phyloP scores from a whole-genome alignment of 768 basidiomycete genomes.

The Boletus huronensis region DNA sequence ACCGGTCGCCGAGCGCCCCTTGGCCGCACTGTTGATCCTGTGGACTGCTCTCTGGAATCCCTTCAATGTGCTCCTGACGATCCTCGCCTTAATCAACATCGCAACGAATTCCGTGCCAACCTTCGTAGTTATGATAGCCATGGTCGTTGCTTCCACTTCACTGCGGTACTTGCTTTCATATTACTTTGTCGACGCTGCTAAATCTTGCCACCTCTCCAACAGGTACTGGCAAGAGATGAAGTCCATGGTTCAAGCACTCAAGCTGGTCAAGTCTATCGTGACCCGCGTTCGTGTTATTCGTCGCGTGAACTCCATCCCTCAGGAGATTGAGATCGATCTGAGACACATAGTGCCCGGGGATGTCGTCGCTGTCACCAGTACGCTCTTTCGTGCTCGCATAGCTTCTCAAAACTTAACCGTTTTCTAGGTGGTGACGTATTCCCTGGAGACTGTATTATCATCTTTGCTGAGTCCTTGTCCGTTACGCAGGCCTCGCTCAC shows the following conservation, averaged over 20 bases:
- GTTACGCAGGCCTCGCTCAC: constrained; percentile 37
- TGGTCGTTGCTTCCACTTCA: constrained; percentile 35
- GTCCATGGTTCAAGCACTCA: constrained; percentile 34
- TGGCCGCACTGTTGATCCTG: constrained; percentile 27
- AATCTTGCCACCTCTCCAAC: background rate
- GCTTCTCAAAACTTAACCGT: background rate
- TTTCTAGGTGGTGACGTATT: constrained; percentile 34
- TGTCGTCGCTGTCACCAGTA: constrained; percentile 30
- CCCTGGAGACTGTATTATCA: constrained; percentile 34
- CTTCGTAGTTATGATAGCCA: constrained; percentile 34
- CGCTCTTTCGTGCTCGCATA: background rate
- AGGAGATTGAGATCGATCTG: constrained; percentile 31
- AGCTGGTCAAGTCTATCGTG: constrained; percentile 32
- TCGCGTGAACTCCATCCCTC: constrained; percentile 13
- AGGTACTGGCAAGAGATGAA: constrained; percentile 35
- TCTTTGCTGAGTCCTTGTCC: constrained; percentile 33
- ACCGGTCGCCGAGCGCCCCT: constrained; percentile 31
- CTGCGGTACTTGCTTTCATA: constrained; percentile 21
- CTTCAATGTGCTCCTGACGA: constrained; percentile 32
- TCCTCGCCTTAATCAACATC: constrained; percentile 32
- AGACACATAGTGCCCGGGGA: constrained; percentile 33
- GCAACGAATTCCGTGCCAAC: constrained; percentile 33
- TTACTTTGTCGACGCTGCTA: background rate
- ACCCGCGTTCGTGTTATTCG: constrained; percentile 34
- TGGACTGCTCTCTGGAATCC: constrained; percentile 35